These are phyloP conservation scores for Alternaria solani DNA, from an alignment of 2,329 filamentous ascomycete genomes.

Conservation along the genomic window DNA sequence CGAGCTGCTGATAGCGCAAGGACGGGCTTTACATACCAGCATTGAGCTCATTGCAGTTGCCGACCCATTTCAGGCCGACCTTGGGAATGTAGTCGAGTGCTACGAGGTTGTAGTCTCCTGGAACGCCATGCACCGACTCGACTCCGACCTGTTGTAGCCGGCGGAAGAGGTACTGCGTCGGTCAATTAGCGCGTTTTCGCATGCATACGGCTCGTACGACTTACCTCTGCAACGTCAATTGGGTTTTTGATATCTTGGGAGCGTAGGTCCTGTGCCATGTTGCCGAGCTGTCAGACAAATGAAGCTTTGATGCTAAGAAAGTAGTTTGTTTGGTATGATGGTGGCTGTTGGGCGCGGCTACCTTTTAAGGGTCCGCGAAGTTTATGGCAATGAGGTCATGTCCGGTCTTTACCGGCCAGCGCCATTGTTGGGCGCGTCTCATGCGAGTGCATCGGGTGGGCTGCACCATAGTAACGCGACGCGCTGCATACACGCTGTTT, in stretches of 20 bases:
- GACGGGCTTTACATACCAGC: conserved; percentile 52
- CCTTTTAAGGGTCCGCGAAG: conserved; percentile 17
- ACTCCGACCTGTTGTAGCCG: conserved; percentile 56
- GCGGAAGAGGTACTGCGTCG: conserved; percentile 48
- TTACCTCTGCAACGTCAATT: conserved; percentile 65
- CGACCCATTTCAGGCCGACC: conserved; percentile 64
- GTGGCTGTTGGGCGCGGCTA: conserved; percentile 22
- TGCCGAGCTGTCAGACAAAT: conserved; percentile 13
- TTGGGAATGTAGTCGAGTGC: conserved; percentile 66
- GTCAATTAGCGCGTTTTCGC: conserved; percentile 16
- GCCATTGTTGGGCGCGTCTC: conserved; percentile 19
- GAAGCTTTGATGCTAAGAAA: conserved; percentile 7
- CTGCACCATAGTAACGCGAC: conserved; percentile 23
- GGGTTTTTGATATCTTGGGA: conserved; percentile 54
- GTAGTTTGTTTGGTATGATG: conserved; percentile 11
- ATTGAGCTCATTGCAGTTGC: conserved; percentile 69
- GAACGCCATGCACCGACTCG: conserved; percentile 57
- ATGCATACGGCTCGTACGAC: conserved; percentile 9
- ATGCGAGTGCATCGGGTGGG: conserved; percentile 16
- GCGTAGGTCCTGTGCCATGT: conserved; percentile 52
- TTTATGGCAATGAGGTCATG: conserved; percentile 19
- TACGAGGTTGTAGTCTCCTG: conserved; percentile 55
- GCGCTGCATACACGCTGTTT: conserved; percentile 18
- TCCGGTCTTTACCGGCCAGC: conserved; percentile 18
- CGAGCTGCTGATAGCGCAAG: conserved; percentile 1